Evolutionary conservation across 75 land plant genomes (phyloP).

Genomic region (Adiantum capillusveneris): DNA sequence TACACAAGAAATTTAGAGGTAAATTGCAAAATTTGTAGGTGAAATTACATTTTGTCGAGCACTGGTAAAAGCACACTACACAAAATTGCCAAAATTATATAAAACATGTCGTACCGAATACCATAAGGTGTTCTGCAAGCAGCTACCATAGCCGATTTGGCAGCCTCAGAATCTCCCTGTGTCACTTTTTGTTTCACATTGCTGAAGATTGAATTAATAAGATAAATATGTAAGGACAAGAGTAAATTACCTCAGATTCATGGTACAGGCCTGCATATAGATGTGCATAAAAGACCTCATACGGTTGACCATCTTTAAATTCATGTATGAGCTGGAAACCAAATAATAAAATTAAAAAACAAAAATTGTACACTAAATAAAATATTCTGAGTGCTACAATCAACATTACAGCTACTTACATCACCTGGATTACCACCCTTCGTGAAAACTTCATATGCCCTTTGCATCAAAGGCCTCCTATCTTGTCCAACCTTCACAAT

Average conservation of each 20-base stretch:
- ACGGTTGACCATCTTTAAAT: slow-evolving; percentile 31
- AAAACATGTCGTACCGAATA: slow-evolving; percentile 27
- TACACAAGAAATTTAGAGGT: no score
- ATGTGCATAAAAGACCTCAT: slow-evolving; percentile 73
- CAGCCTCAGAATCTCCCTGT: slow-evolving; percentile 42
- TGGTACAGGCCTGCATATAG: slow-evolving; percentile 81
- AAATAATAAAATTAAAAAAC: no score
- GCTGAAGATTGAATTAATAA: not conserved
- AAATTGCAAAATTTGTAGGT: no score
- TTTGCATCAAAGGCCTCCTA: slow-evolving; percentile 75
- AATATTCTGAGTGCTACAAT: no score
- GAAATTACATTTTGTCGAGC: no score
- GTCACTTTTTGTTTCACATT: not conserved
- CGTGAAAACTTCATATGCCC: slow-evolving; percentile 66
- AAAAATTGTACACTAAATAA: no score
- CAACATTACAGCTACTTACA: slow-evolving; percentile 38
- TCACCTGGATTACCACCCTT: slow-evolving; percentile 75
- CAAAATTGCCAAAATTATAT: no score
- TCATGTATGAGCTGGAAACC: slow-evolving; percentile 43
- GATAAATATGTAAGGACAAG: no score
- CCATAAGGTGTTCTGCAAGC: slow-evolving; percentile 55
- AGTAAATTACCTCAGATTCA: slow-evolving; percentile 65
- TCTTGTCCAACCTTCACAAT: slow-evolving; percentile 73
- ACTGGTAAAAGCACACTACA: no score
- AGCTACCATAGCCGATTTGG: slow-evolving; percentile 38